Base-by-base conservation (phyloP, 768 basidiomycete genomes). In the Mrakia gelida region DNA sequence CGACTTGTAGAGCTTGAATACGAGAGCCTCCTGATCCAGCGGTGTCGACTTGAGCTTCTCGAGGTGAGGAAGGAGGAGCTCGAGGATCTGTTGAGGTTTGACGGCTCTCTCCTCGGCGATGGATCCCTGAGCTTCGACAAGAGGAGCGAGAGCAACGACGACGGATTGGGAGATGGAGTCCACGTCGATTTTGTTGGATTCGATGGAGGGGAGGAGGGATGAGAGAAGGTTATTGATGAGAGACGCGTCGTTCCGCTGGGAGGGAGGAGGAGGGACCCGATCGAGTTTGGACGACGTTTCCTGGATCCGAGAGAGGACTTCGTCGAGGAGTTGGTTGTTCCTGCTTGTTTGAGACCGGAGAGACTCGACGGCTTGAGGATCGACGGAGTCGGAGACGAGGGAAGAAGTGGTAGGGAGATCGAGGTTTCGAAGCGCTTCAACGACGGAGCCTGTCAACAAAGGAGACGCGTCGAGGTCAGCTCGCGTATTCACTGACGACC, bases 341-440 rank as follows among this genome's bases (percentile, higher is more conserved):
- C 67, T 38, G 38, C 13, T 30, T 11, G n/a, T 28, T 26, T 73
- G 59, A 28, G 45, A 43, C 62, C 49, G 61, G 10, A 75, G 73
- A 6, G 41, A 26, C 28, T 62, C 73, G 26, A 65, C 41, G 2
- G 11, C n/a, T 15, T 30, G 41, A 16, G 59, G n/a, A 41, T 28
- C 73, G 41, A 75, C 21, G 2, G 28, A 45, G 28, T 28, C 9
- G n/a, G 45, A 70, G 3, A 41, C 38, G 6, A 67, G 65, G 11
- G 65, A 67, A 34, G 65, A 67, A 15, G 67, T 11, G 1, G 67
- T 70, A 10, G 34, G 49, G 3, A 45, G 38, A 4, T 74, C 73
- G 43, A 74, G 56, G 21, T 59, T 61, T 6, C 73, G 73, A 32
- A 74, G 56, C 8, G 73, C 59, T 28, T 74, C 73, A 21, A 43